phyloP scores from a whole-genome alignment of 2,329 filamentous ascomycete genomes.

The Cercospora janseana region DNA sequence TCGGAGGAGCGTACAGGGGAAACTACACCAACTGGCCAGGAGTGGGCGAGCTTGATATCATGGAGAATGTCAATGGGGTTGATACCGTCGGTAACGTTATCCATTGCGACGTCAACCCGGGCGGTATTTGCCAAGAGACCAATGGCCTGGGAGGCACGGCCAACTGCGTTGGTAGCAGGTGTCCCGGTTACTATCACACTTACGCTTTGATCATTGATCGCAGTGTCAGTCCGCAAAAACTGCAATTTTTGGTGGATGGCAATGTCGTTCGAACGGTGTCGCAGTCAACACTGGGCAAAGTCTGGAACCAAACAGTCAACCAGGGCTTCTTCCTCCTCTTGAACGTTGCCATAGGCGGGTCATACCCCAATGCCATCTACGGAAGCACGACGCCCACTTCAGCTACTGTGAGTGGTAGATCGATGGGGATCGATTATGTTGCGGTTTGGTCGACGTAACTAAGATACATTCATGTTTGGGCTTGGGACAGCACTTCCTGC shows the following conservation, averaged over 20 bases:
- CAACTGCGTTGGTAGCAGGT: constrained; percentile 19
- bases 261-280: constrained; percentile 26
- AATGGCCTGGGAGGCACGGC: constrained; percentile 26
- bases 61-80: constrained; percentile 36
- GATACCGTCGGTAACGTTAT: constrained; percentile 27
- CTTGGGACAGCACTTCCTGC: background rate
- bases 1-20: constrained; percentile 25
- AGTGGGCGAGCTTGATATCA: constrained; percentile 36
- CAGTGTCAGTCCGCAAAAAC: constrained; percentile 22
- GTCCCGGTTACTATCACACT: constrained; percentile 33
- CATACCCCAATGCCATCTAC: constrained; percentile 32
- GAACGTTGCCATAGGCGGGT: constrained; percentile 35
- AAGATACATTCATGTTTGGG: too few relatives aligned
- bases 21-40: constrained; percentile 32
- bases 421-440: constrained; percentile 30
- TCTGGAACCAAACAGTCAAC: constrained; percentile 31
- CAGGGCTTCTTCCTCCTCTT: constrained; percentile 32
- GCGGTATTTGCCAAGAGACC: constrained; percentile 36
- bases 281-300: constrained; percentile 25
- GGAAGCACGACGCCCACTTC: constrained; percentile 31
- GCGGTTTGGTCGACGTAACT: constrained; percentile 27
- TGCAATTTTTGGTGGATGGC: constrained; percentile 34
- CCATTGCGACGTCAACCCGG: constrained; percentile 35
- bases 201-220: constrained; percentile 36
- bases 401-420: constrained; percentile 20